Evolutionary conservation across 2,329 filamentous ascomycete genomes (phyloP), one percentile per base, ranked within the genome.

Genomic region (Periconia sp.): DNA sequence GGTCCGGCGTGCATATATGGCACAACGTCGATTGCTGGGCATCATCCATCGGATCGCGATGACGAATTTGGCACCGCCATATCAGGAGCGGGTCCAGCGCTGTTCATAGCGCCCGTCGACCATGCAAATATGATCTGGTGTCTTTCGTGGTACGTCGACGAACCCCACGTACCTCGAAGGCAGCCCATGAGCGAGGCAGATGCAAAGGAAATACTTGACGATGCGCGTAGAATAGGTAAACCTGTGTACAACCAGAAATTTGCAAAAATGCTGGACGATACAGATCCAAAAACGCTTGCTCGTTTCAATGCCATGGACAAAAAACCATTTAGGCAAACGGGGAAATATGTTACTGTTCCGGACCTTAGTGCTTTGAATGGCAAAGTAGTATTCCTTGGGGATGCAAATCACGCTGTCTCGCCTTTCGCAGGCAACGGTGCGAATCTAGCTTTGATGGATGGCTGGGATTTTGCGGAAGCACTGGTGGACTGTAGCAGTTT

Each of bases 371-470:
- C 8, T 4, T 18, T 36, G 12, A 13, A 23, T 2, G 42, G 33
- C 10, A 41, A 19, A 30, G 63, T 75, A 6, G 54, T 79, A 8
- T 79, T 76, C 36, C 73, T 80, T 16, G 78, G 78, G 9, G 76
- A 80, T 50, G 67, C 68, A 40, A 79, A 80, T 47, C 77, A 80
- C 52, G 76, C 76, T 1, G 65, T 78, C 5, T 77, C 68, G 37
- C 73, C 76, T 0, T 80, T 78, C 58, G 73, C 76, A 4, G 75
- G 77, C 1, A 74, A 70, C 41, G 77, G 78, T 0, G 76, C 75
- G 0, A 78, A 78, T 48, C 3, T 43, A 5, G 43, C 43, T 3
- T 9, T 51, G 7, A 41, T 44, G 39, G 39, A 51, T 36, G 32
- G 36, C 3, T 51, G 35, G 39, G 39, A 47, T 35, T 31, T 51